Percentiles rank a stretch among this genome's conserved stretches.
These are phyloP conservation scores for Teunomyces barrocoloradensis DNA, from an alignment of 805 yeast genomes.

Conservation along the genomic window DNA sequence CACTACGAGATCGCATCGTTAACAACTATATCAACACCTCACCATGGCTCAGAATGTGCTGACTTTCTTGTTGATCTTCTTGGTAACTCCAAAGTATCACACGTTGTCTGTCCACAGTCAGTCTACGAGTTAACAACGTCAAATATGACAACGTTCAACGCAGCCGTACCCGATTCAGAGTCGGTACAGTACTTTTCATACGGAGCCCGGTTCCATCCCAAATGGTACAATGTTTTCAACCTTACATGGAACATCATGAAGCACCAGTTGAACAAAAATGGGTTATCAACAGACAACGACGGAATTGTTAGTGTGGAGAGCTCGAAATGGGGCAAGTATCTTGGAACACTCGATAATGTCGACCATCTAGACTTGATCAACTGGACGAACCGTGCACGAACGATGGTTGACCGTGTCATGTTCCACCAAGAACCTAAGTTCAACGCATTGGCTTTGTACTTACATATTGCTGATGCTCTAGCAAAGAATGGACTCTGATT, in stretches of 20 bases:
- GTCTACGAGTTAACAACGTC: constrained; percentile 67
- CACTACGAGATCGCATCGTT: constrained; percentile 64
- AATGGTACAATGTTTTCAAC: constrained; percentile 58
- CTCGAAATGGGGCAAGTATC: constrained; percentile 78
- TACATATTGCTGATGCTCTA: constrained; percentile 63
- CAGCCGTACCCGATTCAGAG: constrained; percentile 50
- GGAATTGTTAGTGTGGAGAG: constrained; percentile 81
- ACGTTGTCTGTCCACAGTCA: constrained; percentile 25
- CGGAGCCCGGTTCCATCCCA: constrained; percentile 72
- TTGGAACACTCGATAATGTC: constrained; percentile 73
- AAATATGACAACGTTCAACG: constrained; percentile 54
- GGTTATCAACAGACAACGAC: constrained; percentile 57
- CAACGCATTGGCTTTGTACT: constrained; percentile 66
- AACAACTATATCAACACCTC: constrained; percentile 88
- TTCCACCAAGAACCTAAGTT: constrained; percentile 42
- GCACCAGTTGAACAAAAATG: constrained; percentile 10
- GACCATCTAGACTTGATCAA: constrained; percentile 88
- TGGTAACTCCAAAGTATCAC: constrained; percentile 15
- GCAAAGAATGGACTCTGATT: constrained; percentile 55
- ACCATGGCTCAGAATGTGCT: constrained; percentile 81
- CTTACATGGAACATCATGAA: constrained; percentile 65
- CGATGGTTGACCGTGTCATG: constrained; percentile 29
- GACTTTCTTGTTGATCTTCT: constrained; percentile 52
- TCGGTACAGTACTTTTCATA: constrained; percentile 74
- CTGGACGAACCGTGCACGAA: constrained; percentile 61